phyloP scores from a whole-genome alignment of 202 grass and related monocot genomes.

The Elaeis oleifera region DNA sequence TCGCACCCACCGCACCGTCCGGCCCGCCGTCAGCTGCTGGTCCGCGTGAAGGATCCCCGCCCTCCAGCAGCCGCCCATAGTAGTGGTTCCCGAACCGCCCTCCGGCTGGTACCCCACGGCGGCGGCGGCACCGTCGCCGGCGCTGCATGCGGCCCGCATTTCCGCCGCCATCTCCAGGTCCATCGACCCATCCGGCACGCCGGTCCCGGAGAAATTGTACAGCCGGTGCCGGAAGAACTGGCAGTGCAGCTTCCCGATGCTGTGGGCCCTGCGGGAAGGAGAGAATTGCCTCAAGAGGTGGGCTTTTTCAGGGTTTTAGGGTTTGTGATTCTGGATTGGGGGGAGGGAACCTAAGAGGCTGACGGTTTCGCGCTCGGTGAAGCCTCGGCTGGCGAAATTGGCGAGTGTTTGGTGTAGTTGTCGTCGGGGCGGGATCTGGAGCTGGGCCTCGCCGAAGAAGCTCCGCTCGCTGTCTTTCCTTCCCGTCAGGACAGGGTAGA shows the following conservation, averaged over 20 bases:
- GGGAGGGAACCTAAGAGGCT: constrained; percentile 28
- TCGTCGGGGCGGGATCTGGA: constrained; percentile 27
- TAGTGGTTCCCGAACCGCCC: constrained; percentile 47
- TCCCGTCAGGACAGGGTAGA: constrained; percentile 43
- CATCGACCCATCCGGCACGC: constrained; percentile 33
- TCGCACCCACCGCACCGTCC: constrained; percentile 51
- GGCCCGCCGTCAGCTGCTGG: constrained; percentile 63
- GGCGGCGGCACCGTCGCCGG: neutral
- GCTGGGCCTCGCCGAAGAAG: constrained; percentile 21
- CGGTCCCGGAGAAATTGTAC: constrained; percentile 35
- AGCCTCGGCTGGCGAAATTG: constrained; percentile 37
- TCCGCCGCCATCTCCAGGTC: constrained; percentile 44
- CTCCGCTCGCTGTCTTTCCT: constrained; percentile 30
- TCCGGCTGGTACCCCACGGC: constrained; percentile 42
- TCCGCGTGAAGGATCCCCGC: constrained; percentile 45
- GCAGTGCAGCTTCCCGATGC: constrained; percentile 54
- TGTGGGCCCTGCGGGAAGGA: constrained; percentile 36
- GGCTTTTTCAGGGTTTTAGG: neutral
- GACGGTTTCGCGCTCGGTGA: constrained; percentile 54
- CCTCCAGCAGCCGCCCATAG: constrained; percentile 31
- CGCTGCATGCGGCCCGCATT: constrained; percentile 23
- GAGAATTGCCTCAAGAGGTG: neutral
- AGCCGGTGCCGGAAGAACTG: constrained; percentile 46
- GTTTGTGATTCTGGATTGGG: neutral
- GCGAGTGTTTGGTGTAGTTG: constrained; percentile 38